Base-by-base conservation (phyloP, 306 rosid species). In the Phaseolus lunatus region DNA sequence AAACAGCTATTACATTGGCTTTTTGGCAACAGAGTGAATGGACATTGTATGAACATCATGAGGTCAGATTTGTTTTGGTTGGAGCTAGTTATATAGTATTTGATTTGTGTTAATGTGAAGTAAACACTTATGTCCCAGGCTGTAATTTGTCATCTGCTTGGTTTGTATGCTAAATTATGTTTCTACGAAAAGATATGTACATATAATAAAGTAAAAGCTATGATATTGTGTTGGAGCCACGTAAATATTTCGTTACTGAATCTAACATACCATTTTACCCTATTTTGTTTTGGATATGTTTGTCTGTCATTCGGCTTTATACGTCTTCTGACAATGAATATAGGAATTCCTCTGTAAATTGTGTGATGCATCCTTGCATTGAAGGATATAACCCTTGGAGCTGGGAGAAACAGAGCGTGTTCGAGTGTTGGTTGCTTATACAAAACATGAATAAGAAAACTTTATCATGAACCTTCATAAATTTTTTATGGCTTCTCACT, bases 1-100 rank as follows among this genome's bases (percentile, higher is more conserved):
- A 75, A 41, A 75, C 67, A 59, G 64, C 37, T 53, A 16, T 24
- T 50, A 11, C 43, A 33, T 9, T 72, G 73, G 20, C 39, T 37
- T 67, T 53, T 33, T 65, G 6, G 66, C 49, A 52, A 44, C 5
- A 37, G 41, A 78, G 45, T 56, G 18, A 12, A 0, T 78, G 76
- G 66, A 33, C 50, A 26, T 18, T 64, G 16, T 65, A 35, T 22
- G 45, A 65, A 58, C 65, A 73, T 41, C 63, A 39, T n/a, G 52
- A 72, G 57, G 68, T 39, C 22, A 58, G 23, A 72, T n/a, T 57
- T 72, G 29, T 49, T 67, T 70, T 23, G 72, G 78, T 39, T 78
- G 86, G 74, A 67, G 33, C 44, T 53, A 43, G 67, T 57, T 54
- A 50, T 54, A 50, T 22, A 23, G 27, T 37, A 44, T 57, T 63